Conservation (phyloP, 164 flowering plant species). For the Euptelea pleiosperma region DNA sequence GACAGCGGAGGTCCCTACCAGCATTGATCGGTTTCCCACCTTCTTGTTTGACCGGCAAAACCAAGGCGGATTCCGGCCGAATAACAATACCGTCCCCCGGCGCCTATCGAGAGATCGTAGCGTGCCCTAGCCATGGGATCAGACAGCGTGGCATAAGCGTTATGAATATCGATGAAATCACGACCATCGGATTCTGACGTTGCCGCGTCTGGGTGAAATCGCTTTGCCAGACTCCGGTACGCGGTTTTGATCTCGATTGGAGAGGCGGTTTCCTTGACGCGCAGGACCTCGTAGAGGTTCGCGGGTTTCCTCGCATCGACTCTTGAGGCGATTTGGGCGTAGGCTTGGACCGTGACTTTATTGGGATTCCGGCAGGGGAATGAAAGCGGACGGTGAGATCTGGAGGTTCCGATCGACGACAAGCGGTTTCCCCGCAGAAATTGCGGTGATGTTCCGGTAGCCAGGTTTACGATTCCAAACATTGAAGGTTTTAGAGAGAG, state of each 20-base stretch:
- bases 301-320: not conserved
- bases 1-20: too few relatives aligned
- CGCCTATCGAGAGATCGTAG: slow-evolving; percentile 31
- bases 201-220: slow-evolving; percentile 54
- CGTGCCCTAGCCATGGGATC: slow-evolving; percentile 61
- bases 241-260: slow-evolving; percentile 55
- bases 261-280: slow-evolving; percentile 43
- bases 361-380: too few relatives aligned
- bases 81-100: not conserved
- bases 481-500: too few relatives aligned
- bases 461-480: not conserved
- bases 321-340: slow-evolving; percentile 6
- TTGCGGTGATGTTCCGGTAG: too few relatives aligned
- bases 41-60: slow-evolving; percentile 21
- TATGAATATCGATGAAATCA: slow-evolving; percentile 61
- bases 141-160: slow-evolving; percentile 68
- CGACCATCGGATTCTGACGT: slow-evolving; percentile 31
- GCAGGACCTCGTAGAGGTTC: slow-evolving; percentile 53
- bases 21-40: slow-evolving; percentile 87
- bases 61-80: not conserved
- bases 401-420: too few relatives aligned
- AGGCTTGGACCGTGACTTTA: slow-evolving; percentile 1
- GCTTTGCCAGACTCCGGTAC: slow-evolving; percentile 56
- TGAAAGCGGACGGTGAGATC: too few relatives aligned
- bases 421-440: too few relatives aligned